These are phyloP conservation scores for Hyphopichia fennica DNA, from an alignment of 1,139 yeast species.

Conservation along the genomic window DNA sequence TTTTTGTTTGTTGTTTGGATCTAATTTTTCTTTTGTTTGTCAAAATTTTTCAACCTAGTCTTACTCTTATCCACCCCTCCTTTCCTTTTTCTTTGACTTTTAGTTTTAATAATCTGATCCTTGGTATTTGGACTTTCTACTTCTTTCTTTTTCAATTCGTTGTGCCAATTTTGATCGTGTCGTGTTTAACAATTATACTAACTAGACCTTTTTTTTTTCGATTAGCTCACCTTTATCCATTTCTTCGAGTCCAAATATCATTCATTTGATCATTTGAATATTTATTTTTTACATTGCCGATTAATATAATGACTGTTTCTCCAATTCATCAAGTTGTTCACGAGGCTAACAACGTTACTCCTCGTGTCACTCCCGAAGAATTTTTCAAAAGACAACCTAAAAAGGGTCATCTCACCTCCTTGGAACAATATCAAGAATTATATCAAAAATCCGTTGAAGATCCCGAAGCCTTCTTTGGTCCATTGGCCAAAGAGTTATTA, in stretches of 20 bases:
- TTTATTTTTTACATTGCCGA: neutral
- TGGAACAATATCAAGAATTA: conserved; percentile 73
- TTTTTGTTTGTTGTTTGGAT: neutral
- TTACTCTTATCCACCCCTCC: too few species aligned
- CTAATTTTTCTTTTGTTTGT: too few species aligned
- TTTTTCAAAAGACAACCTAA: conserved; percentile 75
- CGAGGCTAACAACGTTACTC: conserved; percentile 71
- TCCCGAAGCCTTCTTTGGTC: conserved; percentile 85
- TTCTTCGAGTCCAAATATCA: neutral
- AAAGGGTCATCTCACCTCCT: conserved; percentile 43
- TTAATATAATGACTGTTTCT: conserved; percentile 15
- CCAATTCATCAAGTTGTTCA: conserved; percentile 58
- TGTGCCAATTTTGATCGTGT: neutral
- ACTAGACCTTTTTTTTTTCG: neutral
- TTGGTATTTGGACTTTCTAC: too few species aligned
- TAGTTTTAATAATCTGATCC: too few species aligned
- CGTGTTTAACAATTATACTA: neutral
- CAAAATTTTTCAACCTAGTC: too few species aligned
- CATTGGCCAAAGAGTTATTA: conserved; percentile 73
- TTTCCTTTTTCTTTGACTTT: too few species aligned
- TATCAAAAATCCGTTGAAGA: conserved; percentile 76
- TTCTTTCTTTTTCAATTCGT: neutral
- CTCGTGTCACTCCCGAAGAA: conserved; percentile 70
- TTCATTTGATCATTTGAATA: neutral
- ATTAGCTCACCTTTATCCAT: neutral